Percentiles rank a stretch among this genome's conserved stretches.
Evolutionary conservation across 768 basidiomycete species (phyloP).

Genomic region (Hemileccinum rubropunctum): DNA sequence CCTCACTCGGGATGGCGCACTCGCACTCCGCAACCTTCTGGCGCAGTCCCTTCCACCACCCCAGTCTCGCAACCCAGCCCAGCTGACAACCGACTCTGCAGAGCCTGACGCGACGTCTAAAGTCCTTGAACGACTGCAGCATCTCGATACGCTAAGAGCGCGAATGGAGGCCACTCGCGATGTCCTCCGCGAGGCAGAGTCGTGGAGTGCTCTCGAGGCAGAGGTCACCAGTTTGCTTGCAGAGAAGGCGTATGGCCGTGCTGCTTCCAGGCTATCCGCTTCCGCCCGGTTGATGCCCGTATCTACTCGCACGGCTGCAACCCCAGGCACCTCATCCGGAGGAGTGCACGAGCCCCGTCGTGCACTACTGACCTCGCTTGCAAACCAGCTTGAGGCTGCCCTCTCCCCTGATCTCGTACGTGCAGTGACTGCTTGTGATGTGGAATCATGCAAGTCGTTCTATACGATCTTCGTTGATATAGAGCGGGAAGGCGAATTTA

Average conservation of each 20-base stretch:
- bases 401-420: slow-evolving; percentile 88
- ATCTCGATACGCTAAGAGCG: slow-evolving; percentile 78
- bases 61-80: slow-evolving; percentile 6
- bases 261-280: slow-evolving; percentile 88
- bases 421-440: slow-evolving; percentile 78
- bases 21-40: slow-evolving; percentile 68
- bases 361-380: slow-evolving; percentile 83
- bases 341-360: slow-evolving; percentile 72
- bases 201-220: slow-evolving; percentile 92
- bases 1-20: slow-evolving; percentile 92
- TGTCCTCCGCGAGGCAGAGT: slow-evolving; percentile 91
- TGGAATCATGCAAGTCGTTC: slow-evolving; percentile 70
- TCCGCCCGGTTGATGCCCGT: slow-evolving; percentile 88
- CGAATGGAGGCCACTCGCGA: slow-evolving; percentile 89
- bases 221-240: slow-evolving; percentile 85
- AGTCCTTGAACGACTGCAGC: slow-evolving; percentile 73
- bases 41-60: slow-evolving; percentile 45
- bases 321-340: slow-evolving; percentile 10
- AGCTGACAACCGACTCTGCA: not conserved
- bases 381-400: slow-evolving; percentile 93
- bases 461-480: slow-evolving; percentile 88
- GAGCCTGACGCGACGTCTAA: slow-evolving; percentile 48
- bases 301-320: slow-evolving; percentile 86
- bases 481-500: slow-evolving; percentile 88
- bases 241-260: slow-evolving; percentile 79